Evolutionary conservation across 2,329 filamentous ascomycete species (phyloP).

Genomic region (Paraphaeosphaeria sporulosa): DNA sequence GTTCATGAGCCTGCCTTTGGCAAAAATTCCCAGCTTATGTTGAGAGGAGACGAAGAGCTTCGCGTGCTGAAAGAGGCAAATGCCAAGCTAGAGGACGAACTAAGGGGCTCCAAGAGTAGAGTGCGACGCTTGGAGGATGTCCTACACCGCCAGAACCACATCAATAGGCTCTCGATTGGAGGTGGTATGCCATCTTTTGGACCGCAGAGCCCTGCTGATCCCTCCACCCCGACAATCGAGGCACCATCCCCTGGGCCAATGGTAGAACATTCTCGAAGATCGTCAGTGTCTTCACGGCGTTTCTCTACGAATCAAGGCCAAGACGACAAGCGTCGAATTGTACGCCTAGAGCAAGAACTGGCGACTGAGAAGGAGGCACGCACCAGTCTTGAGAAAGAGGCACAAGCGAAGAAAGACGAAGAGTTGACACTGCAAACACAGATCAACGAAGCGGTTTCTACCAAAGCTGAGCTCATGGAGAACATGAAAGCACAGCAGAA

Average conservation of each 20-base stretch:
- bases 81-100: slow-evolving; percentile 65
- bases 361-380: slow-evolving; percentile 74
- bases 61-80: slow-evolving; percentile 57
- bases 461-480: slow-evolving; percentile 90
- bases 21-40: slow-evolving; percentile 78
- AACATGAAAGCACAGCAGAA: slow-evolving; percentile 93
- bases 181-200: slow-evolving; percentile 52
- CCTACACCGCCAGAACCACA: slow-evolving; percentile 78
- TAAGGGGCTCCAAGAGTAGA: slow-evolving; percentile 92
- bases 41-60: slow-evolving; percentile 87
- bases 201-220: slow-evolving; percentile 43
- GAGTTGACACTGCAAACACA: slow-evolving; percentile 70
- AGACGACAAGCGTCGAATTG: slow-evolving; percentile 68
- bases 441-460: slow-evolving; percentile 86
- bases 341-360: slow-evolving; percentile 79
- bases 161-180: slow-evolving; percentile 61
- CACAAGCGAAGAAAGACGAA: slow-evolving; percentile 61
- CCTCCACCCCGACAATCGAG: slow-evolving; percentile 48
- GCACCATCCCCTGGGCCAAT: slow-evolving; percentile 42
- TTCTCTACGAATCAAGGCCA: slow-evolving; percentile 68
- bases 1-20: slow-evolving; percentile 89
- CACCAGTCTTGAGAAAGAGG: slow-evolving; percentile 73
- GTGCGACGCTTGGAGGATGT: slow-evolving; percentile 91
- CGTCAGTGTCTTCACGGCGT: slow-evolving; percentile 67
- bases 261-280: slow-evolving; percentile 63